Evolutionary conservation across 768 basidiomycete species (phyloP).

Genomic region (Lactifluus echinatus): DNA sequence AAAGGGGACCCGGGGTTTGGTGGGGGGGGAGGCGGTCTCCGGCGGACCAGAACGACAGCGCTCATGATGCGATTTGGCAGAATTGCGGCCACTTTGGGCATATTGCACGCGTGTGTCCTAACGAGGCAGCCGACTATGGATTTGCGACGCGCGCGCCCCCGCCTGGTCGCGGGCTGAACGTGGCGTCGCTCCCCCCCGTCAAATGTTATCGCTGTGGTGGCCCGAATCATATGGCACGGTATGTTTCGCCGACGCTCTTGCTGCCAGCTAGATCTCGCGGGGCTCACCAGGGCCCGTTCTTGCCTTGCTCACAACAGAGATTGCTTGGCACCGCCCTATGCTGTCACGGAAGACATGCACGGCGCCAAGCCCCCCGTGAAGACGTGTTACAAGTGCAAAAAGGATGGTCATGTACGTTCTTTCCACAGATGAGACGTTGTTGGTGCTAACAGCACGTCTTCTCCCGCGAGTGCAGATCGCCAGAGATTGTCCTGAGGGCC

Average conservation of each 20-base stretch:
- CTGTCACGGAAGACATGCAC: slow-evolving; percentile 36
- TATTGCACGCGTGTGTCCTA: slow-evolving; percentile 69
- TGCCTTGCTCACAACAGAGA: slow-evolving; percentile 40
- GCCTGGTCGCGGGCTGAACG: slow-evolving; percentile 67
- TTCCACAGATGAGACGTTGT: too few relatives aligned
- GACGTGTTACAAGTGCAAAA: slow-evolving; percentile 84
- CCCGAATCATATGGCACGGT: slow-evolving; percentile 83
- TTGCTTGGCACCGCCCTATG: slow-evolving; percentile 67
- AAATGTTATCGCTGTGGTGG: slow-evolving; percentile 89
- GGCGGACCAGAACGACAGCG: too few relatives aligned
- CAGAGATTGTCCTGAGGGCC: slow-evolving; percentile 30
- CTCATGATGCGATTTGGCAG: slow-evolving; percentile 30
- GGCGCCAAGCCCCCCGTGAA: slow-evolving; percentile 47
- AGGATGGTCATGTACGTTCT: slow-evolving; percentile 73
- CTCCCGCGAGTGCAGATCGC: slow-evolving; percentile 23
- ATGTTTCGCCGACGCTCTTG: too few relatives aligned
- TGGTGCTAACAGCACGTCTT: neutral
- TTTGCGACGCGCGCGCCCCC: slow-evolving; percentile 66
- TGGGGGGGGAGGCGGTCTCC: too few relatives aligned
- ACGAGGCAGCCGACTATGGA: slow-evolving; percentile 32
- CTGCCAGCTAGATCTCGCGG: neutral
- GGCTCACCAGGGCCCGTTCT: neutral
- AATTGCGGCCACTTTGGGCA: slow-evolving; percentile 80
- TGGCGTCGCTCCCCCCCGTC: slow-evolving; percentile 68
- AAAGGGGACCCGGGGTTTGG: too few relatives aligned